Conservation (phyloP, 1,139 yeast genomes). For the Hemisphaericaspora xylanilytica region DNA sequence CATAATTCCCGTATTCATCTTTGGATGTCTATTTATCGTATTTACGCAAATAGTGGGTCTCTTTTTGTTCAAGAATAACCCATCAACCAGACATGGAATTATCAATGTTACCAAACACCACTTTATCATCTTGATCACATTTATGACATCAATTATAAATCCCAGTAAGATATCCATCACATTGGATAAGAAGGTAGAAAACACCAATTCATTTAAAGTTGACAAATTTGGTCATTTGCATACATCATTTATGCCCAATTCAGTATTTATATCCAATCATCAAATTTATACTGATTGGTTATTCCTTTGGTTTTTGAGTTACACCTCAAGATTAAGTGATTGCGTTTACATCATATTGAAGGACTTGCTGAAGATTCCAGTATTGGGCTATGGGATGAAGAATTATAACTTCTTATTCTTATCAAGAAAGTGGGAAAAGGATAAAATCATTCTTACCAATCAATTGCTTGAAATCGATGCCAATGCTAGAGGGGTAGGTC, state of each 20-base stretch:
- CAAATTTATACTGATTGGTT: constrained; percentile 96
- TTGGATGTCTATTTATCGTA: constrained; percentile 46
- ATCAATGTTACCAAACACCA: constrained; percentile 49
- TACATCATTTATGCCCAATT: constrained; percentile 43
- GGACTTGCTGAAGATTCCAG: constrained; percentile 69
- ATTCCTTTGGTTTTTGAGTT: constrained; percentile 83
- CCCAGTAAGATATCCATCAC: constrained; percentile 44
- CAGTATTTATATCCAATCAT: constrained; percentile 77
- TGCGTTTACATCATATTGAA: constrained; percentile 75
- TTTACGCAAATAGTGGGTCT: constrained; percentile 41
- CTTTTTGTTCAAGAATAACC: constrained; percentile 22
- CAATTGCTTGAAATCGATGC: constrained; percentile 57
- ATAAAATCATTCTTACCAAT: constrained; percentile 57
- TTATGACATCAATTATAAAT: constrained; percentile 40
- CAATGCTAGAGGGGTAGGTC: constrained; percentile 50
- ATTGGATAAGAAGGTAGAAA: constrained; percentile 30
- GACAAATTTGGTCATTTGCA: constrained; percentile 26
- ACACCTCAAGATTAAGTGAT: constrained; percentile 63
- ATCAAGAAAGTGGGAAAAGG: constrained; percentile 81
- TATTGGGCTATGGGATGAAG: constrained; percentile 86
- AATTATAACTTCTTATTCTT: constrained; percentile 76
- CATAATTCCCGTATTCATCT: constrained; percentile 33
- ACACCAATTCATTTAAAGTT: constrained; percentile 18
- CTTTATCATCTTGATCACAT: constrained; percentile 48
- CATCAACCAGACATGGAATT: constrained; percentile 32